phyloP scores from a whole-genome alignment of 306 rosid genomes.

The Myrica gale region DNA sequence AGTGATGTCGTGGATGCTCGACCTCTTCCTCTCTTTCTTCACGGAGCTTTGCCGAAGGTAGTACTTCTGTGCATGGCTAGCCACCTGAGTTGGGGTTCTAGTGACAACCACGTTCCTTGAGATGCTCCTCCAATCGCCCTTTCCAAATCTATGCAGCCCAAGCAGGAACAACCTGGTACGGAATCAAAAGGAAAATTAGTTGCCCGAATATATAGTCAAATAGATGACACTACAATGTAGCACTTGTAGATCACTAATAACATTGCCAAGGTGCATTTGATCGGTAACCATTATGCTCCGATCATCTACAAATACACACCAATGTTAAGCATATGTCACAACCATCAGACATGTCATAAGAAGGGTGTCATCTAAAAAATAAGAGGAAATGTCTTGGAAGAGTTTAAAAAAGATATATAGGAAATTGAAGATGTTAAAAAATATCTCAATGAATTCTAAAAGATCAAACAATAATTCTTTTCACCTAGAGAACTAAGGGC shows the following conservation, averaged over 20 bases:
- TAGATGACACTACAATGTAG: not conserved
- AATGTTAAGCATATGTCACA: no score
- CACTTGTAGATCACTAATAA: not conserved
- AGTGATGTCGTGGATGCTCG: slow-evolving; percentile 94
- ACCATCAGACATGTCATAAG: no score
- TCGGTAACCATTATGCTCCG: not conserved
- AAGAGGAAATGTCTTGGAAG: not conserved
- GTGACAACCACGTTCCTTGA: slow-evolving; percentile 83
- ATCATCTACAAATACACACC: no score
- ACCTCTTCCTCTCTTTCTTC: slow-evolving; percentile 85
- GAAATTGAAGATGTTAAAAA: not conserved
- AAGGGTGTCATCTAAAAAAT: not conserved
- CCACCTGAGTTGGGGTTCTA: slow-evolving; percentile 92
- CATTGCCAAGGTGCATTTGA: not conserved
- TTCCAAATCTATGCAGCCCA: slow-evolving; percentile 67
- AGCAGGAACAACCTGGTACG: slow-evolving; percentile 59
- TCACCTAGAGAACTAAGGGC: not conserved
- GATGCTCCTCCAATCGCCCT: slow-evolving; percentile 99
- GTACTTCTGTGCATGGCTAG: slow-evolving; percentile 97
- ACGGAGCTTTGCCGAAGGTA: slow-evolving; percentile 64
- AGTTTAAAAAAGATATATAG: not conserved
- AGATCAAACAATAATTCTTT: not conserved
- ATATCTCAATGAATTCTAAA: no score
- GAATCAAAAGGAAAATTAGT: not conserved
- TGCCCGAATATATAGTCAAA: not conserved